phyloP scores from a whole-genome alignment of 148 eudicot species.

The Chenopodium quinoa region DNA sequence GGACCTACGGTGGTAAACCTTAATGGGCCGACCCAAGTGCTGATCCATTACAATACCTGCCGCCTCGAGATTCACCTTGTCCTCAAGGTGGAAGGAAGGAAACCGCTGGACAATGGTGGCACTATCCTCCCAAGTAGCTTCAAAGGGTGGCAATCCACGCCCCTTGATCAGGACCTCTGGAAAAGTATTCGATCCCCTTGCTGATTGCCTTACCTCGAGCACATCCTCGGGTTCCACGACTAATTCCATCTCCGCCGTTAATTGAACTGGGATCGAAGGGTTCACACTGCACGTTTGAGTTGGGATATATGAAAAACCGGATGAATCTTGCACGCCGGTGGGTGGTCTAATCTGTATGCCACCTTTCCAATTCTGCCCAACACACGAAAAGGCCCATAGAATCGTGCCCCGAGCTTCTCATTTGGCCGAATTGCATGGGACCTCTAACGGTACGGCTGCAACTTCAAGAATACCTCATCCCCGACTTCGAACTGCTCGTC shows the following conservation, averaged over 20 bases:
- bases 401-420: background rate
- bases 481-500: background rate
- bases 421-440: background rate
- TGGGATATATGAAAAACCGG: background rate
- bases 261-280: no score
- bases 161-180: no score
- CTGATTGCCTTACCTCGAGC: accelerated
- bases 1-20: no score
- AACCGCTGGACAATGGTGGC: accelerated
- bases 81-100: no score
- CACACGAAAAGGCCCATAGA: background rate
- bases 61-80: no score
- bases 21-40: no score
- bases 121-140: no score
- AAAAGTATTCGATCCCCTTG: no score
- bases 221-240: no score
- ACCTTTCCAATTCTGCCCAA: background rate
- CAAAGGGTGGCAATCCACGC: no score
- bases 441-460: background rate
- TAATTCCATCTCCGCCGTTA: no score
- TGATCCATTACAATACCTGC: no score
- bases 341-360: background rate
- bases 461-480: background rate
- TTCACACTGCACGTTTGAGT: background rate
- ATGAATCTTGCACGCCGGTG: background rate